Evolutionary conservation across 2,329 filamentous ascomycete species (phyloP).

Genomic region (Aspergillus fumigatiaffinis): DNA sequence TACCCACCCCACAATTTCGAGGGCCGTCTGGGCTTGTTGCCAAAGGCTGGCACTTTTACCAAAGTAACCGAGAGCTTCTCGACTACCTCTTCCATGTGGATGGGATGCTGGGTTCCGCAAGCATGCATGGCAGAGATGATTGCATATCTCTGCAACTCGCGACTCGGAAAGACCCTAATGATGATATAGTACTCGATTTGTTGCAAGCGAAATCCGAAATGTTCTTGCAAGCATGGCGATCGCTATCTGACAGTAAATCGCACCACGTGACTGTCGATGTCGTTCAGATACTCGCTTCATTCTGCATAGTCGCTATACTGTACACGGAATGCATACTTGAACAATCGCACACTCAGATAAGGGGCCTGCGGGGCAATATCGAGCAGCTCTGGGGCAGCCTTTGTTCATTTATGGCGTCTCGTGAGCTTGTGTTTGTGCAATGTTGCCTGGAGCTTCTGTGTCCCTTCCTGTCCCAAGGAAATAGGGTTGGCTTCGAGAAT

Average conservation of each 20-base stretch:
- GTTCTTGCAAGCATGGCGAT: constrained; percentile 43
- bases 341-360: constrained; percentile 26
- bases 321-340: constrained; percentile 34
- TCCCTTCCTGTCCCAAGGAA: constrained; percentile 27
- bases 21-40: constrained; percentile 28
- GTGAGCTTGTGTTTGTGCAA: constrained; percentile 26
- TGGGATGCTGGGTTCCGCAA: constrained; percentile 11
- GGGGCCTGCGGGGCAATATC: constrained; percentile 26
- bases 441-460: constrained; percentile 32
- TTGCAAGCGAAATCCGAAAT: constrained; percentile 44
- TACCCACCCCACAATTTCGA: constrained; percentile 16
- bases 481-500: constrained; percentile 12
- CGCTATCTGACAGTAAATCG: constrained; percentile 39
- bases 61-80: constrained; percentile 40
- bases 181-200: constrained; percentile 42
- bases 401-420: constrained; percentile 28
- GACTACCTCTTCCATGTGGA: constrained; percentile 48
- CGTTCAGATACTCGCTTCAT: constrained; percentile 47
- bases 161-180: constrained; percentile 30
- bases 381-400: constrained; percentile 32
- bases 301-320: constrained; percentile 43
- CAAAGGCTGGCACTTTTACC: constrained; percentile 40
- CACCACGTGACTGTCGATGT: constrained; percentile 48
- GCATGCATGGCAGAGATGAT: constrained; percentile 24
- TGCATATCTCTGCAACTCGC: constrained; percentile 20